These are phyloP conservation scores for Citrullus mucosospermus DNA, from an alignment of 306 rosid genomes.

Conservation along the genomic window DNA sequence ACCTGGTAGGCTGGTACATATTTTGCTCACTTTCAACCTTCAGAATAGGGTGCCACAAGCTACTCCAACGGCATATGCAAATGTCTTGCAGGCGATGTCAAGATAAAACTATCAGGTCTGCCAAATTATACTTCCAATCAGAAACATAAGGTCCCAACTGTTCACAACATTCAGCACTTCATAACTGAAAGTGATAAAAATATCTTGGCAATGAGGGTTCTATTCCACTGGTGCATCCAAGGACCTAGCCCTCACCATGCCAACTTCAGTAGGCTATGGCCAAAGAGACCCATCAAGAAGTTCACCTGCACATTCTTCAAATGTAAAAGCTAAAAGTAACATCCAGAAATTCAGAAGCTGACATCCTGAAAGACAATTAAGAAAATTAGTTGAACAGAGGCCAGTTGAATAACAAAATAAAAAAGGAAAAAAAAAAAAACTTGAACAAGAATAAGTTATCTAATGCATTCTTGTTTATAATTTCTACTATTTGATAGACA, in stretches of 20 bases:
- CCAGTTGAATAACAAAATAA: neutral
- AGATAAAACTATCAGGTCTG: too few relatives aligned
- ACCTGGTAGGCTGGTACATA: too few relatives aligned
- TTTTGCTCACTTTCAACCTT: too few relatives aligned
- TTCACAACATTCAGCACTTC: too few relatives aligned
- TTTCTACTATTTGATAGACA: neutral
- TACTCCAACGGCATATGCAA: too few relatives aligned
- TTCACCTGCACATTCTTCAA: neutral
- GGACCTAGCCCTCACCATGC: neutral
- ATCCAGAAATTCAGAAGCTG: neutral
- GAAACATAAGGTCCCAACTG: too few relatives aligned
- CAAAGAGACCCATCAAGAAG: neutral
- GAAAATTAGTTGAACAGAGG: neutral
- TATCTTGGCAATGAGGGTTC: neutral
- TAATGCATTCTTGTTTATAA: neutral
- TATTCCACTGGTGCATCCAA: neutral
- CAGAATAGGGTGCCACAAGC: too few relatives aligned
- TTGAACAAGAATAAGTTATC: neutral
- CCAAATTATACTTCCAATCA: too few relatives aligned
- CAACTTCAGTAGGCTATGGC: neutral
- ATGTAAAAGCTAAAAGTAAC: neutral
- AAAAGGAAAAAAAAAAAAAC: neutral
- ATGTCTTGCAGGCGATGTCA: too few relatives aligned
- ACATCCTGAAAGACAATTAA: neutral
- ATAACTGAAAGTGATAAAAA: too few relatives aligned